Evolutionary conservation across 2,329 filamentous ascomycete genomes (phyloP), one percentile per base, ranked within the genome.

Genomic region (Nannizzia gypsea): DNA sequence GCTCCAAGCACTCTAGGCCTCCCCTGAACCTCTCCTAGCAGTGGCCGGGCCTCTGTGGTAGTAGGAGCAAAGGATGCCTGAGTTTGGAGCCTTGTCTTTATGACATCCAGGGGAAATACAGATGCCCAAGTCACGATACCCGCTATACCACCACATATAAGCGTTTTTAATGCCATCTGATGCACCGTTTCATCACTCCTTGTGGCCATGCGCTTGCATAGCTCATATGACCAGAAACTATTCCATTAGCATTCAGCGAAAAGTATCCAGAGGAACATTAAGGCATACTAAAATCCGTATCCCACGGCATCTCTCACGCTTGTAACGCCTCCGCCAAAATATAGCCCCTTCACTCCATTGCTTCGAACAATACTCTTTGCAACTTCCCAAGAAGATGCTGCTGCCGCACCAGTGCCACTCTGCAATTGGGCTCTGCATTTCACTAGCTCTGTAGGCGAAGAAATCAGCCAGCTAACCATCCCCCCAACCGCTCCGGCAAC

Each of bases 41-140:
- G 68, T 59, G 62, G 63, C 34, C 64, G 68, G 63, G 60, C 67
- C 60, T 65, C 70, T 62, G 56, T 59, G 26, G 40, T 34, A 57
- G 65, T 3, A 17, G 17, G 34, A 13, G 40, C 17, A 3, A 55
- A 50, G 20, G 60, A 60, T 3, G 71, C 73, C 72, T 93, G 89
- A 1, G 86, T 86, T 72, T 97, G 92, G n/a, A 96, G 81, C 58
- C 90, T 80, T 2, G 92, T 96, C 76, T 97, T 97, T 69, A 97
- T 81, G 54, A 96, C 86, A 72, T 97, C 92, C 15, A 97, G 74
- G 0, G 92, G 92, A 66, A 96, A 97, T 28, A 97, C 84, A 60
- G 87, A 92, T 3, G 83, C 85, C 92, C 92, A 97, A 0, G 90
- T 95, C 42, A 88, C 82, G 20, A 96, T 82, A 0, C 92, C 92